Evolutionary conservation across 1,284 basidiomycete species (phyloP).

Genomic region (Ganoderma meredithae): DNA sequence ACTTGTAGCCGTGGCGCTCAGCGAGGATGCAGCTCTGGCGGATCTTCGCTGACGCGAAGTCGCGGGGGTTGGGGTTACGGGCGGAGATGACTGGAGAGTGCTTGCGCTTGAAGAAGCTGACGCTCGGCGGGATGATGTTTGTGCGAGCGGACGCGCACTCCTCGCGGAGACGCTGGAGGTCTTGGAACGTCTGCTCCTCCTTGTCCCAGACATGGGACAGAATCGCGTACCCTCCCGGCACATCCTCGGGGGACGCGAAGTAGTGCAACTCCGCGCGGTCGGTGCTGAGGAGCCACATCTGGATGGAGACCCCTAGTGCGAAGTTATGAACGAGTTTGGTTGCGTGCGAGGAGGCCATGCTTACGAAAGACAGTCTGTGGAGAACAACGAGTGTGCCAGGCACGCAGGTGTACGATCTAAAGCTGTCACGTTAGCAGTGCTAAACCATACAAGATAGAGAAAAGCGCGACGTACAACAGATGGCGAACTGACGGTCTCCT

Average conservation of each 20-base stretch:
- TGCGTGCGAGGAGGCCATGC: not conserved
- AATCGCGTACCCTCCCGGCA: slow-evolving; percentile 12
- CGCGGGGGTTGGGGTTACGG: slow-evolving; percentile 7
- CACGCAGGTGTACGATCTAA: not conserved
- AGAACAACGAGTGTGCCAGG: not conserved
- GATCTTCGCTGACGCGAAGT: slow-evolving; percentile 10
- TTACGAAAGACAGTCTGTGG: not conserved
- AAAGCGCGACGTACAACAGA: not conserved
- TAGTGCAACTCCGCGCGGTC: slow-evolving; percentile 4
- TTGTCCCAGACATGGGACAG: slow-evolving; percentile 12
- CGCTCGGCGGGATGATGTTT: not conserved
- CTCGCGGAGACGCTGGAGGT: slow-evolving; percentile 11
- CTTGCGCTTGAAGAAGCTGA: slow-evolving; percentile 9
- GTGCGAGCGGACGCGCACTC: not conserved
- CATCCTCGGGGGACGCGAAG: slow-evolving; percentile 12
- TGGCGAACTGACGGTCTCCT: not conserved
- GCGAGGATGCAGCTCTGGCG: slow-evolving; percentile 11
- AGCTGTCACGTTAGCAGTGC: not conserved
- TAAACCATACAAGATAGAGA: not conserved
- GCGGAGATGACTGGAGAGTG: not conserved
- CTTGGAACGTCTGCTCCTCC: slow-evolving; percentile 12
- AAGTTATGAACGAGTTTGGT: not conserved
- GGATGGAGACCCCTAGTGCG: not conserved
- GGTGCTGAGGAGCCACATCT: slow-evolving; percentile 16
- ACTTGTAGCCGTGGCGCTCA: slow-evolving; percentile 10